Conservation (phyloP, 1,284 basidiomycete species). For the Moesziomyces sp. region DNA sequence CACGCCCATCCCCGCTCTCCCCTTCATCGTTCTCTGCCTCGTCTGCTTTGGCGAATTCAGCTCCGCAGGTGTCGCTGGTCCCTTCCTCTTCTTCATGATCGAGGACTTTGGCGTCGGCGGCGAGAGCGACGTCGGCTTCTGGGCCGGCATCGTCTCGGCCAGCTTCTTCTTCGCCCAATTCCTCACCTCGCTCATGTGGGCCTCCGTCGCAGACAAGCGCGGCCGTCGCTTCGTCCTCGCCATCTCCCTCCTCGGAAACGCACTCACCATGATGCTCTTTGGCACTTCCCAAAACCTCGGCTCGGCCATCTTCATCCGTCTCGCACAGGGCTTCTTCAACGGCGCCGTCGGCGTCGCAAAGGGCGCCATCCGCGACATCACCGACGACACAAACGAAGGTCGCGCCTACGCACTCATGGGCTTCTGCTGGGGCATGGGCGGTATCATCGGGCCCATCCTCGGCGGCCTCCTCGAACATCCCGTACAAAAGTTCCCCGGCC, state of each 20-base stretch:
- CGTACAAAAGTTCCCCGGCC: slow-evolving; percentile 81
- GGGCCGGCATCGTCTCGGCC: slow-evolving; percentile 66
- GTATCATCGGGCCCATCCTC: slow-evolving; percentile 78
- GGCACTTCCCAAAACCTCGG: slow-evolving; percentile 76
- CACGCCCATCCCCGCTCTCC: slow-evolving; percentile 62
- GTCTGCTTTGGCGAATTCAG: slow-evolving; percentile 71
- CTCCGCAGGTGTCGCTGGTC: slow-evolving; percentile 76
- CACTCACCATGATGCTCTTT: slow-evolving; percentile 80
- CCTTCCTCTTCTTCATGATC: slow-evolving; percentile 67
- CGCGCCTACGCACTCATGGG: slow-evolving; percentile 93
- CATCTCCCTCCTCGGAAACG: slow-evolving; percentile 84
- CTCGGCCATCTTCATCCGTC: slow-evolving; percentile 84
- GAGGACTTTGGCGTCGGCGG: slow-evolving; percentile 63
- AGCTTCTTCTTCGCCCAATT: slow-evolving; percentile 70
- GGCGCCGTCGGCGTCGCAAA: slow-evolving; percentile 89
- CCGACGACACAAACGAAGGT: slow-evolving; percentile 89
- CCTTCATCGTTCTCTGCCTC: slow-evolving; percentile 64
- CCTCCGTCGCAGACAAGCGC: slow-evolving; percentile 90
- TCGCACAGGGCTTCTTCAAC: slow-evolving; percentile 93
- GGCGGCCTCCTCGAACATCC: slow-evolving; percentile 75
- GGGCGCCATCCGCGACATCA: slow-evolving; percentile 86
- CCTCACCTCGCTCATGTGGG: slow-evolving; percentile 90
- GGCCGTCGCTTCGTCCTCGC: slow-evolving; percentile 86
- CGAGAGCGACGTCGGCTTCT: slow-evolving; percentile 64
- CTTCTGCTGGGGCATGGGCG: slow-evolving; percentile 96